A percentile compares a stretch with the other conserved stretches of the same genome.
Conservation (phyloP, 2,329 filamentous ascomycete genomes). For the Pseudogymnoascus sp. region DNA sequence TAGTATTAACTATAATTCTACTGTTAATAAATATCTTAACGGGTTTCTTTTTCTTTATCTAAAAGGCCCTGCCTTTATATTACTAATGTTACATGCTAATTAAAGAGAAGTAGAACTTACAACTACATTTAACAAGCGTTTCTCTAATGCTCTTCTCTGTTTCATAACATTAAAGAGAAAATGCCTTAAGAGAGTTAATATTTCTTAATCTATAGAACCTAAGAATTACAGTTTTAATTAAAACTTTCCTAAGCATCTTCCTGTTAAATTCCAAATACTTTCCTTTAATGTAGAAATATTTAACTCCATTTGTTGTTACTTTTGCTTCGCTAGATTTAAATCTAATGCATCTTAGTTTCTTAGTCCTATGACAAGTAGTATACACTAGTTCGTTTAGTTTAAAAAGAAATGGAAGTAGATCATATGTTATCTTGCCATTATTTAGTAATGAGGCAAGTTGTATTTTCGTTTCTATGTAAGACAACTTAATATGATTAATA, state of each 20-base stretch:
- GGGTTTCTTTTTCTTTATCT: constrained; percentile 22
- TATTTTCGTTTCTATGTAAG: not conserved
- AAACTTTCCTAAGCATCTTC: constrained; percentile 21
- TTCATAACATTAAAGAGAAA: constrained; percentile 26
- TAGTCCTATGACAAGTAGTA: constrained; percentile 4
- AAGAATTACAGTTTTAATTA: constrained; percentile 17
- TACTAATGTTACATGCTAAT: constrained; percentile 23
- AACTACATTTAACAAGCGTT: constrained; percentile 22
- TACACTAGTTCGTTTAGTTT: constrained; percentile 6
- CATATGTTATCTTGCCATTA: constrained; percentile 7
- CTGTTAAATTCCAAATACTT: constrained; percentile 26
- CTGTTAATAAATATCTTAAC: constrained; percentile 19
- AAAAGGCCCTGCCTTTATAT: constrained; percentile 28
- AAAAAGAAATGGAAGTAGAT: constrained; percentile 8
- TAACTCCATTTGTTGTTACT: not conserved
- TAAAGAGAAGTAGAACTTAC: constrained; percentile 23
- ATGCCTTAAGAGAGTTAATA: constrained; percentile 26
- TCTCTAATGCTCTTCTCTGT: constrained; percentile 17
- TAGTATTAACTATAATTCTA: constrained; percentile 25
- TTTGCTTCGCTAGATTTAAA: constrained; percentile 9
- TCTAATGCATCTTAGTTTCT: constrained; percentile 5
- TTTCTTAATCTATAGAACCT: constrained; percentile 14
- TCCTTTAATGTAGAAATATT: constrained; percentile 13
- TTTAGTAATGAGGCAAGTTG: not conserved
- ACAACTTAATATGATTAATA: constrained; percentile 1